phyloP scores from a whole-genome alignment of 805 yeast species.

The Candida ovalis region DNA sequence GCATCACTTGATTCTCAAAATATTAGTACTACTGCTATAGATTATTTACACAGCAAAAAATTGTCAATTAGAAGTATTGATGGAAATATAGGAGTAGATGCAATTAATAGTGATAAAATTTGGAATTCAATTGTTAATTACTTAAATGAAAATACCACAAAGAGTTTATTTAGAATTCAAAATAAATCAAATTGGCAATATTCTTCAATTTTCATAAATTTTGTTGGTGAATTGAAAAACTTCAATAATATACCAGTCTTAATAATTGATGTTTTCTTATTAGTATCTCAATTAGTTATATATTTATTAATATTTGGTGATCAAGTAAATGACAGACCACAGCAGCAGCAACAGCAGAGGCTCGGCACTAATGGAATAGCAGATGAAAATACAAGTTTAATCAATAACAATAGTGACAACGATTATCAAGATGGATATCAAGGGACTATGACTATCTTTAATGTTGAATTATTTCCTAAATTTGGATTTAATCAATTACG shows the following conservation, averaged over 20 bases:
- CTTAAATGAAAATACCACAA: conserved; percentile 14
- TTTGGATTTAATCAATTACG: conserved; percentile 1
- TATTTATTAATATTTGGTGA: conserved; percentile 13
- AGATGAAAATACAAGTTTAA: background rate
- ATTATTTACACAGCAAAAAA: no score
- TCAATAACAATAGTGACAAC: background rate
- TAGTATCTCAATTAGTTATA: conserved; percentile 17
- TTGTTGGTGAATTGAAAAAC: conserved; percentile 25
- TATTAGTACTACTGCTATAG: no score
- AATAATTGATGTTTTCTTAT: conserved; percentile 17
- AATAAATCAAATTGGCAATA: conserved; percentile 15
- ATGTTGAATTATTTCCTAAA: conserved; percentile 17
- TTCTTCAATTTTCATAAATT: conserved; percentile 22
- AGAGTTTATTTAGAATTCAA: conserved; percentile 14
- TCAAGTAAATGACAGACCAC: background rate
- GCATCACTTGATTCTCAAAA: background rate
- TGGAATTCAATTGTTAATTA: conserved; percentile 1
- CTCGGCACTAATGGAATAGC: background rate
- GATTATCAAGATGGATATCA: conserved; percentile 15
- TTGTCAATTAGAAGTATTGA: background rate
- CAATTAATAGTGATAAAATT: background rate
- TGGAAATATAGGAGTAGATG: background rate
- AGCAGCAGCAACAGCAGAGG: background rate
- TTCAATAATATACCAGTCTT: conserved; percentile 10
- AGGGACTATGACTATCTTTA: conserved; percentile 11